phyloP scores from a whole-genome alignment of 352 stramenopile species.

The Phytophthora cryptogea region DNA sequence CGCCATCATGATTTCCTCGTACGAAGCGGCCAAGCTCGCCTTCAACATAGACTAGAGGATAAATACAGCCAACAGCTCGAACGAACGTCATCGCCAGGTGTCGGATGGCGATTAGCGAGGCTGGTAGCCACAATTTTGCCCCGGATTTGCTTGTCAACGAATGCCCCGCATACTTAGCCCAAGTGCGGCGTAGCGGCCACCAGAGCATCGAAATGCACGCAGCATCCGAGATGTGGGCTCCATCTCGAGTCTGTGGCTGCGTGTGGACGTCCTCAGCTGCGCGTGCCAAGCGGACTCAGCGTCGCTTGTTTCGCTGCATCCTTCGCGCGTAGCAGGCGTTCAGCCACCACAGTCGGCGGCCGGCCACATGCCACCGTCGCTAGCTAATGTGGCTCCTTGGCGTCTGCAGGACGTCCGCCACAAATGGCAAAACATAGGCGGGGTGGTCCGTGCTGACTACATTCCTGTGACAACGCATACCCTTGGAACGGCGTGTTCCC shows the following conservation, averaged over 20 bases:
- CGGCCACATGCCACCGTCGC: constrained; percentile 4
- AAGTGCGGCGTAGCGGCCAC: constrained; percentile 6
- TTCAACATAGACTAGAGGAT: constrained; percentile 40
- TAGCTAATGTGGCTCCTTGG: constrained; percentile 28
- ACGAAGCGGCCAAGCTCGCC: constrained; percentile 69
- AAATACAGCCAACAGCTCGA: constrained; percentile 14
- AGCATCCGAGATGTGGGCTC: not conserved
- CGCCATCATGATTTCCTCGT: constrained; percentile 82
- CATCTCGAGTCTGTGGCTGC: constrained; percentile 15
- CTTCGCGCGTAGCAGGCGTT: constrained; percentile 11
- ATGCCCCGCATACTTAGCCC: constrained; percentile 8
- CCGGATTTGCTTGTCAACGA: constrained; percentile 31
- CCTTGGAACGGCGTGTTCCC: constrained; percentile 8
- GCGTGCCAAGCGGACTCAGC: not conserved
- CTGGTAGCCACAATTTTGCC: constrained; percentile 30
- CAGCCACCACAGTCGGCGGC: not conserved
- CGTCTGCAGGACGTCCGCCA: constrained; percentile 15
- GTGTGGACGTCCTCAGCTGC: not conserved
- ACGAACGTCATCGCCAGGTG: not conserved
- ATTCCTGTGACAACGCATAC: constrained; percentile 31
- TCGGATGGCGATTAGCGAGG: not conserved
- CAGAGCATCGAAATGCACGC: constrained; percentile 6
- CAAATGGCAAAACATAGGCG: not conserved
- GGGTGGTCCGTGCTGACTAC: constrained; percentile 27
- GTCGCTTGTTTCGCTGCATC: constrained; percentile 4